Evolutionary conservation across 331 rosid species (phyloP).

Genomic region (Stylosanthes scabra): DNA sequence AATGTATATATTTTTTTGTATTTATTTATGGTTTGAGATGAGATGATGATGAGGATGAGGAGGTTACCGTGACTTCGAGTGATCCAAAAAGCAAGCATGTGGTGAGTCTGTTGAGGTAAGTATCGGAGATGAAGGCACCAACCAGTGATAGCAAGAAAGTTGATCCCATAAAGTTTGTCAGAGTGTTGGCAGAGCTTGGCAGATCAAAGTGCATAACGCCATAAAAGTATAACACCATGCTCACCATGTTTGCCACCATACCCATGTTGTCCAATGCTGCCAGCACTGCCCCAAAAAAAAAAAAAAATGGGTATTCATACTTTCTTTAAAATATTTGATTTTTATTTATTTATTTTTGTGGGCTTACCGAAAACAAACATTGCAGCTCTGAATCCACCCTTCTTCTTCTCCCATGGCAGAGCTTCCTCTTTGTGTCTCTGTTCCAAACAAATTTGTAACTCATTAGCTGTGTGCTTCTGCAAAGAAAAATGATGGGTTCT

Average conservation of each 20-base stretch:
- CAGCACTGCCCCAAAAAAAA: background rate
- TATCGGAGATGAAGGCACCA: conserved; percentile 81
- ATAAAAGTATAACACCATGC: conserved; percentile 75
- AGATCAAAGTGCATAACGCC: conserved; percentile 73
- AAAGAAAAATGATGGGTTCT: background rate
- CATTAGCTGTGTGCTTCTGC: background rate
- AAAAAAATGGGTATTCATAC: no score
- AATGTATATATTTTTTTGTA: background rate
- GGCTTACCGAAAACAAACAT: conserved; percentile 68
- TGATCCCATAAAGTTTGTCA: conserved; percentile 83
- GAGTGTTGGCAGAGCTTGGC: conserved; percentile 69
- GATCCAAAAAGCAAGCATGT: conserved; percentile 72
- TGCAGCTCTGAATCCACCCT: conserved; percentile 79
- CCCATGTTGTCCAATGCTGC: conserved; percentile 85
- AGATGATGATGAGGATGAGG: no score
- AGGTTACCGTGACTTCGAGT: conserved; percentile 66
- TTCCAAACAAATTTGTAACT: conserved; percentile 23
- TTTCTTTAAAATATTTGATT: no score
- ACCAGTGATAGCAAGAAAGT: conserved; percentile 66
- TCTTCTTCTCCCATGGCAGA: conserved; percentile 24
- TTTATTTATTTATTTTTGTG: no score
- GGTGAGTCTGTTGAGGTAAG: conserved; percentile 61
- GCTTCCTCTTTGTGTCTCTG: conserved; percentile 56
- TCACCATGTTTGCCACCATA: conserved; percentile 79
- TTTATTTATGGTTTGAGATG: no score